Percentiles rank a stretch among this genome's conserved stretches.
Conservation (phyloP, 2,329 filamentous ascomycete species). For the Fusarium sp. region DNA sequence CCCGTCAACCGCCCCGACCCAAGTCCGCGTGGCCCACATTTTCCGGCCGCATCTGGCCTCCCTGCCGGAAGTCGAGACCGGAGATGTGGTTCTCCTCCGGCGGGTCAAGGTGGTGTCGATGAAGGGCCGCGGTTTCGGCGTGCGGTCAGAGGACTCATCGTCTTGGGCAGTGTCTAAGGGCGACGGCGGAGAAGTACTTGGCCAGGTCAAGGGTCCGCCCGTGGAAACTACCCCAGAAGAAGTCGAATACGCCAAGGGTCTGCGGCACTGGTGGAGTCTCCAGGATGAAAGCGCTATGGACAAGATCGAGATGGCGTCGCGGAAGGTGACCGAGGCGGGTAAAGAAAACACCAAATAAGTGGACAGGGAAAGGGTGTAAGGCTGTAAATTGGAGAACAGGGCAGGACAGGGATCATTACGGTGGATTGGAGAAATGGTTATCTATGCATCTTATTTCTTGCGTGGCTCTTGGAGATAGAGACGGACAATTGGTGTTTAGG, state of each 20-base stretch:
- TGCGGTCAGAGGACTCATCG: slow-evolving; percentile 65
- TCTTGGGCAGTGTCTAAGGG: slow-evolving; percentile 72
- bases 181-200: slow-evolving; percentile 52
- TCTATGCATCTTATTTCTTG: slow-evolving; percentile 14
- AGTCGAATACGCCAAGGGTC: slow-evolving; percentile 58
- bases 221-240: slow-evolving; percentile 66
- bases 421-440: slow-evolving; percentile 13
- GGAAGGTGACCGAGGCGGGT: slow-evolving; percentile 47
- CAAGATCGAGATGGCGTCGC: slow-evolving; percentile 62
- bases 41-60: slow-evolving; percentile 68
- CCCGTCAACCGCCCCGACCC: slow-evolving; percentile 61
- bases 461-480: slow-evolving; percentile 9
- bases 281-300: slow-evolving; percentile 59
- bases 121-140: slow-evolving; percentile 65
- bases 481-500: slow-evolving; percentile 14
- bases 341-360: slow-evolving; percentile 46
- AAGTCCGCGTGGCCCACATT: slow-evolving; percentile 65
- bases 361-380: slow-evolving; percentile 3
- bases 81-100: slow-evolving; percentile 69
- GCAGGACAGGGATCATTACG: slow-evolving; percentile 13
- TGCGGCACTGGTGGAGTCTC: slow-evolving; percentile 62
- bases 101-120: slow-evolving; percentile 66
- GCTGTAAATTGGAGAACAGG: slow-evolving; percentile 18
- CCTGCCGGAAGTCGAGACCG: slow-evolving; percentile 64
- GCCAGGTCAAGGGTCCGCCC: slow-evolving; percentile 69